Base-by-base conservation (phyloP, 805 yeast species). In the Candida piceae region DNA sequence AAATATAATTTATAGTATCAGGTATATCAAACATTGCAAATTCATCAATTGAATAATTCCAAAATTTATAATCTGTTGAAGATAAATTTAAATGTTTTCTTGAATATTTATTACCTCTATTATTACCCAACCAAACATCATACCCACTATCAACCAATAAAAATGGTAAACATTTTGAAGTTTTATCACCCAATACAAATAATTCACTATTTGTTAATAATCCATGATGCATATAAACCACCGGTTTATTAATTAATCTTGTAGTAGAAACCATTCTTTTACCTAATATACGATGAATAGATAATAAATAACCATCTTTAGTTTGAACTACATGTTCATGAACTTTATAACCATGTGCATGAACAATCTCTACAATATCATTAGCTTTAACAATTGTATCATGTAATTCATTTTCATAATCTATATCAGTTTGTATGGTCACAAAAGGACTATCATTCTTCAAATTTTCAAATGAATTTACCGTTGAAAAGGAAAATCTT, bases 81-180 rank as follows among this genome's bases (percentile, higher is more conserved):
- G 62, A 56, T 49, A 62, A 50, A 24, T 57, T 46, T 26, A 77
- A 46, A 57, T 88, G 95, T 50, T 88, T 88, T 43, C 84, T 79
- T 3, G 93, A 80, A 62, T 89, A 89, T 64, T 89, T 90, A 62
- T 89, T 90, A 11, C 95, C 95, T 36, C 95, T 69, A 54, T 85
- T 86, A 58, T 86, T 86, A 0, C 97, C 97, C 44, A 89, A 64
- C 96, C 96, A 89, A 8, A 90, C 96, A 55, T 89, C 97, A 57
- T 77, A 89, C 3, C 96, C 96, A 31, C 76, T 57, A 36, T 88
- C 89, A 38, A 78, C 79, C 19, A 89, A 66, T 3, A 76, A 63
- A 51, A 84, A 81, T 0, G 97, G 96, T 29, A 90, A 62, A 45
- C 59, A 54, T 72, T 72, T 38, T 61, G 62, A 29, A 53, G 49